These are phyloP conservation scores for Pseudogymnoascus destructans DNA, from an alignment of 2,329 filamentous ascomycete genomes.

Conservation along the genomic window DNA sequence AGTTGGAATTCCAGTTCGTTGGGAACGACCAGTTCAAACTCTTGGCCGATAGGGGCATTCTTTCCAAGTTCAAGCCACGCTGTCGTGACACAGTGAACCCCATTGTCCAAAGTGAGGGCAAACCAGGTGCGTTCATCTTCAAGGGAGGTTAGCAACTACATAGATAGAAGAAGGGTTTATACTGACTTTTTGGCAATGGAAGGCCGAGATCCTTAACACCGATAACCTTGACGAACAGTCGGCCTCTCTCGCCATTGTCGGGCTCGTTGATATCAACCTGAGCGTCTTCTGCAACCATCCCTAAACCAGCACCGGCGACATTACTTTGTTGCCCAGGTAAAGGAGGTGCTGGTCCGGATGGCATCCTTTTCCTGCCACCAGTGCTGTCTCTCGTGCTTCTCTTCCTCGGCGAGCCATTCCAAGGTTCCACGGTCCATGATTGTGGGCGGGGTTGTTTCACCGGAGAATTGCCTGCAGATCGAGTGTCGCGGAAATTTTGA, in stretches of 20 bases:
- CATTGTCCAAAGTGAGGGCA: constrained; percentile 93
- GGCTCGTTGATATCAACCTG: constrained; percentile 32
- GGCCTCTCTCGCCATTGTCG: constrained; percentile 74
- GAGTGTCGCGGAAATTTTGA: constrained; percentile 37
- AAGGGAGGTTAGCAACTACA: constrained; percentile 19
- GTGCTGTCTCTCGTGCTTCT: constrained; percentile 49
- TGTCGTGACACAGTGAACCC: constrained; percentile 93
- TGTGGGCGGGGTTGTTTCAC: constrained; percentile 68
- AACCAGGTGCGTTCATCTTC: constrained; percentile 84
- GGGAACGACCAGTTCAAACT: constrained; percentile 93
- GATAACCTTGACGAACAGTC: constrained; percentile 97
- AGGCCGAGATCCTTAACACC: constrained; percentile 92
- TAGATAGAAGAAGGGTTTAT: neutral
- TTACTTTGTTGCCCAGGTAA: constrained; percentile 81
- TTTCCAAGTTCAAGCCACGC: constrained; percentile 86
- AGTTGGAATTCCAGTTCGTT: constrained; percentile 98
- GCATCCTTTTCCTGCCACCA: constrained; percentile 29
- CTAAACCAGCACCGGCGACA: constrained; percentile 41
- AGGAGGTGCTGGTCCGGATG: constrained; percentile 56
- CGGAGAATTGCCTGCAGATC: constrained; percentile 55
- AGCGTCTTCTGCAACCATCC: constrained; percentile 52
- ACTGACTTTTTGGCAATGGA: constrained; percentile 76
- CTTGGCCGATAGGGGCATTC: constrained; percentile 88
- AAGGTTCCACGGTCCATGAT: constrained; percentile 93
- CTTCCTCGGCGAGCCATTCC: constrained; percentile 70